phyloP scores from a whole-genome alignment of 2,329 filamentous ascomycete genomes.

The Alternaria brassicae region DNA sequence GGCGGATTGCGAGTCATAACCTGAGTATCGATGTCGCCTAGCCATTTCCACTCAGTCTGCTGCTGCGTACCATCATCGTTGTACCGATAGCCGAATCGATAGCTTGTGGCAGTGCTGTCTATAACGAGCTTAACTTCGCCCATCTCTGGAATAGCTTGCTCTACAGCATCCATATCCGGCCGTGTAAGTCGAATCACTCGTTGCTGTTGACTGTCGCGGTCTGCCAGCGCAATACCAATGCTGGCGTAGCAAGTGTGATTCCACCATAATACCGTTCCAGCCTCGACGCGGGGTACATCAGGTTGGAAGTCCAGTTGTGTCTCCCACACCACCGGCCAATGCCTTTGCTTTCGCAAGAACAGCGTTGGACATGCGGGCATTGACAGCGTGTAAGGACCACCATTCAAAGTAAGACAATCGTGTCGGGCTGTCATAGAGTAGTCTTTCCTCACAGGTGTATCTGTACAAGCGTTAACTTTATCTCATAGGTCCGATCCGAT shows the following conservation, averaged over 20 bases:
- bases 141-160: slow-evolving; percentile 17
- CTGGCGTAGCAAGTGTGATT: slow-evolving; percentile 57
- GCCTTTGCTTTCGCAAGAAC: slow-evolving; percentile 62
- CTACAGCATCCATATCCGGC: slow-evolving; percentile 18
- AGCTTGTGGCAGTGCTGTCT: slow-evolving; percentile 9
- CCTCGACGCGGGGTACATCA: slow-evolving; percentile 55
- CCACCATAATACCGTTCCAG: slow-evolving; percentile 63
- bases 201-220: background rate
- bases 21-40: slow-evolving; percentile 35
- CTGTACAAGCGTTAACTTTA: slow-evolving; percentile 52
- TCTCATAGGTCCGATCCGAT: slow-evolving; percentile 20
- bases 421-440: slow-evolving; percentile 57
- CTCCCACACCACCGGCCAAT: slow-evolving; percentile 53
- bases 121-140: slow-evolving; percentile 28
- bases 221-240: slow-evolving; percentile 47
- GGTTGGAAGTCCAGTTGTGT: slow-evolving; percentile 58
- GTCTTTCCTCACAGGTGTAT: slow-evolving; percentile 58
- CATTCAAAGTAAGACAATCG: slow-evolving; percentile 57
- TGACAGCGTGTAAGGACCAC: slow-evolving; percentile 60
- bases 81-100: slow-evolving; percentile 38
- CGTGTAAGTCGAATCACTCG: slow-evolving; percentile 12
- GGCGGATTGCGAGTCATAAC: slow-evolving; percentile 48
- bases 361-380: slow-evolving; percentile 61
- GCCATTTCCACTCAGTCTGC: slow-evolving; percentile 17
- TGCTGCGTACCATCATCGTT: background rate